Evolutionary conservation across 2,329 filamentous ascomycete species (phyloP).

Genomic region (Calonectria multiphialidica): DNA sequence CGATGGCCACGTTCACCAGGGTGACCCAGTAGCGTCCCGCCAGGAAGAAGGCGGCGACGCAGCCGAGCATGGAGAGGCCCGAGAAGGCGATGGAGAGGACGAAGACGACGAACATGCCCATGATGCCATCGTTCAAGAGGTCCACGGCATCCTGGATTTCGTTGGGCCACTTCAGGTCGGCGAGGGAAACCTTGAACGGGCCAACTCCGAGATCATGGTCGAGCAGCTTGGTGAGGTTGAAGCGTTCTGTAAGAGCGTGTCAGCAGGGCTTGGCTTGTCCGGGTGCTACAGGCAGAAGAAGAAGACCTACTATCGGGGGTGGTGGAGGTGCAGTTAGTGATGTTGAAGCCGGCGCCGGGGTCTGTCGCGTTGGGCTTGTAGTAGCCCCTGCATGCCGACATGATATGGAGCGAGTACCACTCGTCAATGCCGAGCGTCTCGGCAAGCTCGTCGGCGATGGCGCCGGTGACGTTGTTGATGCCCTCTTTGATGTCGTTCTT

Average conservation of each 20-base stretch:
- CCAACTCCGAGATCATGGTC: conserved; percentile 60
- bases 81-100: conserved; percentile 57
- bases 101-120: conserved; percentile 63
- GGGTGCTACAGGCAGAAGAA: no score
- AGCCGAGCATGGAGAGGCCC: conserved; percentile 57
- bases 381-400: conserved; percentile 60
- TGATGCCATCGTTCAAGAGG: conserved; percentile 61
- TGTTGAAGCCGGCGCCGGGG: conserved; percentile 52
- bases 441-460: conserved; percentile 55
- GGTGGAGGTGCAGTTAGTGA: conserved; percentile 58
- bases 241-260: conserved; percentile 43
- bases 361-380: conserved; percentile 58
- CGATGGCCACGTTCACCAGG: conserved; percentile 53
- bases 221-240: conserved; percentile 62
- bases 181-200: conserved; percentile 57
- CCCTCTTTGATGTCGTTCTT: conserved; percentile 51
- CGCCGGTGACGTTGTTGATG: conserved; percentile 54
- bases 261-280: not conserved
- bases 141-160: conserved; percentile 61
- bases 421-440: conserved; percentile 60
- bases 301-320: conserved; percentile 52
- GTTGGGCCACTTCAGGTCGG: conserved; percentile 58
- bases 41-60: conserved; percentile 51
- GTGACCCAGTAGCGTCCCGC: conserved; percentile 40
- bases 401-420: conserved; percentile 65